These are phyloP conservation scores for Colletotrichum eremochloae DNA, from an alignment of 2,329 filamentous ascomycete species.

Conservation along the genomic window DNA sequence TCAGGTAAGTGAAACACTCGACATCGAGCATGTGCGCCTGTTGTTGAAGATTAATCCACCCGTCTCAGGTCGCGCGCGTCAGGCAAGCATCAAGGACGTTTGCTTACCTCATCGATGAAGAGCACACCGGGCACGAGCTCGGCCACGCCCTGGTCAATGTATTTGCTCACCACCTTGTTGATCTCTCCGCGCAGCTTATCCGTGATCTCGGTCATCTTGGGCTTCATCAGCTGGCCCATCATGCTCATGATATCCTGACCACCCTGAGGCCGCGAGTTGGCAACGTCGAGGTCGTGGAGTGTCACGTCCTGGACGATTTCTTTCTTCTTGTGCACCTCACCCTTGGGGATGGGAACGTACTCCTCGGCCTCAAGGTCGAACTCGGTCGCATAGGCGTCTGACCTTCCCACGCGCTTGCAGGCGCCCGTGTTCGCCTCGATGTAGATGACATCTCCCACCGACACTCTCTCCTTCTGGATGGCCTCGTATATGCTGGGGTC, in stretches of 20 bases:
- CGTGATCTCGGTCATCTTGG: constrained; percentile 99
- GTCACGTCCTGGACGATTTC: constrained; percentile 99
- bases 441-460: constrained; percentile 97
- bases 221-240: constrained; percentile 99
- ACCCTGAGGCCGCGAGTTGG: constrained; percentile 94
- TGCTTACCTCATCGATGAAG: constrained; percentile 93
- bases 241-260: constrained; percentile 99
- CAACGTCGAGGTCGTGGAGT: constrained; percentile 94
- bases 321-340: constrained; percentile 99
- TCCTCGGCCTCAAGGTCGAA: constrained; percentile 99
- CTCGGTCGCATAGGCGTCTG: constrained; percentile 97
- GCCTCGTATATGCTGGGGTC: constrained; percentile 99
- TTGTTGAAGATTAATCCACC: constrained; percentile 43
- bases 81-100: constrained; percentile 24
- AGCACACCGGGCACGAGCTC: constrained; percentile 98
- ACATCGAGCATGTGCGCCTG: constrained; percentile 99
- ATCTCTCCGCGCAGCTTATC: constrained; percentile 96
- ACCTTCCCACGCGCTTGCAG: constrained; percentile 95
- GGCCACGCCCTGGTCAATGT: constrained; percentile 97
- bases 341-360: constrained; percentile 98
- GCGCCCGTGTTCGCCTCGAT: constrained; percentile 99
- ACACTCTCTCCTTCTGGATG: constrained; percentile 97
- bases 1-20: constrained; percentile 99
- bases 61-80: constrained; percentile 31
- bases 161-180: constrained; percentile 99